These are phyloP conservation scores for Dillenia turbinata DNA, from an alignment of 164 flowering plant genomes.

Conservation along the genomic window DNA sequence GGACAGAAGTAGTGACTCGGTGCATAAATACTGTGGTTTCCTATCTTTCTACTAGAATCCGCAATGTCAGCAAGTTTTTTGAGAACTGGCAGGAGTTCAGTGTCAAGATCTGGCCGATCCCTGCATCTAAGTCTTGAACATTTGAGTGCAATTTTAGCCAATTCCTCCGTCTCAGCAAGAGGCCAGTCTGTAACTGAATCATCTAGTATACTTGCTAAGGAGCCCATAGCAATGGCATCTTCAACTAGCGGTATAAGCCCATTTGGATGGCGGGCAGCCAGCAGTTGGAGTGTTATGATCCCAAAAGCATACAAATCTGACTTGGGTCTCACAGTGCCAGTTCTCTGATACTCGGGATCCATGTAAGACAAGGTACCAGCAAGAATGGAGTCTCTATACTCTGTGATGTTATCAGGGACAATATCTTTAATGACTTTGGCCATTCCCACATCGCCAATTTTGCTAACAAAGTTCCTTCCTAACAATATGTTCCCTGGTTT, in stretches of 20 bases:
- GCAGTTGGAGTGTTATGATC: constrained; percentile 58
- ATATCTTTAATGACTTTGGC: constrained; percentile 59
- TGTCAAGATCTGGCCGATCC: constrained; percentile 82
- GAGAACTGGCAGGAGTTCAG: constrained; percentile 62
- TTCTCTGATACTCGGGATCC: constrained; percentile 93
- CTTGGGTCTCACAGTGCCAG: constrained; percentile 81
- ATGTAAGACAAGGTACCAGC: constrained; percentile 79
- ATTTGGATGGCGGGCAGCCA: constrained; percentile 53
- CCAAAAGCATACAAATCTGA: constrained; percentile 87
- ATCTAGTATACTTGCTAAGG: constrained; percentile 48
- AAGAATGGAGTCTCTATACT: constrained; percentile 52
- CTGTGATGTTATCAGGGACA: constrained; percentile 72
- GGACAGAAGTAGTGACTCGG: constrained; percentile 83
- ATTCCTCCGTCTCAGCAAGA: constrained; percentile 52
- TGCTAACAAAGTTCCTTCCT: constrained; percentile 61
- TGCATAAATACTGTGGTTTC: constrained; percentile 22
- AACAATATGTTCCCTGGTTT: constrained; percentile 84
- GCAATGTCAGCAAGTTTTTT: constrained; percentile 50
- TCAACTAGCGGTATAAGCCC: constrained; percentile 47
- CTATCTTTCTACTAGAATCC: constrained; percentile 29
- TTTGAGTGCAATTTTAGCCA: constrained; percentile 54
- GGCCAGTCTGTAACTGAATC: constrained; percentile 71
- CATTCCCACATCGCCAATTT: constrained; percentile 82
- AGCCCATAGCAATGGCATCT: constrained; percentile 40
- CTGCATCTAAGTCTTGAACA: constrained; percentile 69